Conservation (phyloP, 352 stramenopile species). For the Globisporangium carolinianum region DNA sequence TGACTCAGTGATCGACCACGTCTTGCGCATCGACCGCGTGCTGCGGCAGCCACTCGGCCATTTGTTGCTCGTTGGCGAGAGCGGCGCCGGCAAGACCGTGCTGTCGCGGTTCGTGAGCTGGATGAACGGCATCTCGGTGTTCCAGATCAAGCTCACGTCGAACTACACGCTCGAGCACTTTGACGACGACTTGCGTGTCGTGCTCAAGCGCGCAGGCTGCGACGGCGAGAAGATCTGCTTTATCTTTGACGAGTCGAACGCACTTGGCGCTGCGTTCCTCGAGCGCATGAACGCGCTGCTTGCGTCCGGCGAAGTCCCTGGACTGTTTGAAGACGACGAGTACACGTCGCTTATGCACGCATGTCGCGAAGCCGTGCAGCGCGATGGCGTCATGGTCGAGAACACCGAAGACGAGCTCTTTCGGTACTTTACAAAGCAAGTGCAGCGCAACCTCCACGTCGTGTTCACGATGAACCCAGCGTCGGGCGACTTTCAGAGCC, state of each 20-base stretch:
- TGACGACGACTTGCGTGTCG: slow-evolving; percentile 96
- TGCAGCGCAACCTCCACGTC: slow-evolving; percentile 99
- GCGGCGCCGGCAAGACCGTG: slow-evolving; percentile 98
- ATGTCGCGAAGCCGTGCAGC: slow-evolving; percentile 92
- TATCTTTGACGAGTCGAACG: slow-evolving; percentile 99
- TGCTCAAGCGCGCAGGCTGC: slow-evolving; percentile 97
- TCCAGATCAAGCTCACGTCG: slow-evolving; percentile 99
- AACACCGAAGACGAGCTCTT: slow-evolving; percentile 95
- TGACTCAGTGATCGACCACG: slow-evolving; percentile 99
- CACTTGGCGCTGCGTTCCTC: slow-evolving; percentile 97
- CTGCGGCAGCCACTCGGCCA: slow-evolving; percentile 98
- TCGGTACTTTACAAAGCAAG: slow-evolving; percentile 95
- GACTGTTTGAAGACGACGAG: slow-evolving; percentile 99
- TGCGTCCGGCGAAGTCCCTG: slow-evolving; percentile 98
- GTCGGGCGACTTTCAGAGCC: slow-evolving; percentile 93
- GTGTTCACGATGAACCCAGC: slow-evolving; percentile 99
- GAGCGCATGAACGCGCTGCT: slow-evolving; percentile 99
- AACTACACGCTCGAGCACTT: slow-evolving; percentile 99
- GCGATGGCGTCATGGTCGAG: slow-evolving; percentile 83
- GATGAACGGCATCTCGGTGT: slow-evolving; percentile 99
- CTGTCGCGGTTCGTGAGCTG: slow-evolving; percentile 99
- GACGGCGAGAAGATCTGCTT: slow-evolving; percentile 99
- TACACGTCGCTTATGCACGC: slow-evolving; percentile 95
- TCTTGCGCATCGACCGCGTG: slow-evolving; percentile 97
- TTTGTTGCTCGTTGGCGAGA: slow-evolving; percentile 97